Evolutionary conservation across 176 grass and related monocot genomes (phyloP).

Genomic region (Oryza officinalis): DNA sequence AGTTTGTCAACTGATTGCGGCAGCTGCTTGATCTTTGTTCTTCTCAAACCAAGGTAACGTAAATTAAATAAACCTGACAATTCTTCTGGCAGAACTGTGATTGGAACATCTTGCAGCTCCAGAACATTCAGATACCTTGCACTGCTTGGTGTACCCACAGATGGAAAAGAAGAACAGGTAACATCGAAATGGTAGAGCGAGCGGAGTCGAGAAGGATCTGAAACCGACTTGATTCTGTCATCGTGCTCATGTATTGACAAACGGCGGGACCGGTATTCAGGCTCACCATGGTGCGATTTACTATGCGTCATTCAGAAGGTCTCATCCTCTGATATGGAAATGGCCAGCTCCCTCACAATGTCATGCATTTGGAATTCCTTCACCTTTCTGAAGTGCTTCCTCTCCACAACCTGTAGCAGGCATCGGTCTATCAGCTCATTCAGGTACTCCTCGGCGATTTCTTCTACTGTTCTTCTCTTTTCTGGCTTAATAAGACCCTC

Average conservation of each 20-base stretch:
- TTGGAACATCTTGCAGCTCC: slow-evolving; percentile 6
- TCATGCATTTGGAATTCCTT: slow-evolving; percentile 46
- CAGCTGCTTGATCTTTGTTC: slow-evolving; percentile 31
- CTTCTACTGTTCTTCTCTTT: slow-evolving; percentile 39
- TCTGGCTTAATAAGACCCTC: slow-evolving; percentile 44
- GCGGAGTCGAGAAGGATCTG: slow-evolving; percentile 20
- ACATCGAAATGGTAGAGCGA: slow-evolving; percentile 29
- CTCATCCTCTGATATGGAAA: slow-evolving; percentile 24
- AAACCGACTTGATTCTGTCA: slow-evolving; percentile 15
- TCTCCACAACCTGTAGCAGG: slow-evolving; percentile 38
- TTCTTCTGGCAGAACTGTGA: slow-evolving; percentile 20
- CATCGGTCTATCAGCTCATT: slow-evolving; percentile 41
- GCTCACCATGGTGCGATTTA: slow-evolving; percentile 2
- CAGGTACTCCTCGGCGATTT: slow-evolving; percentile 50
- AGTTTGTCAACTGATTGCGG: slow-evolving; percentile 26
- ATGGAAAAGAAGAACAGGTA: slow-evolving; percentile 14
- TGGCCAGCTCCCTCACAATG: slow-evolving; percentile 37
- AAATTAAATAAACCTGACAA: slow-evolving; percentile 40
- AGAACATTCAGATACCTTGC: slow-evolving; percentile 24
- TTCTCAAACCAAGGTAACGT: slow-evolving; percentile 35
- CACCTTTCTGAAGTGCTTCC: slow-evolving; percentile 34
- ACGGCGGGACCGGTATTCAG: neutral
- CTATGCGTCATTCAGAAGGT: slow-evolving; percentile 22
- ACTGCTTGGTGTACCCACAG: neutral
- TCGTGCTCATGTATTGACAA: slow-evolving; percentile 14